Conservation (phyloP, 2,329 filamentous ascomycete species). For the Incumbomyces lentus region DNA sequence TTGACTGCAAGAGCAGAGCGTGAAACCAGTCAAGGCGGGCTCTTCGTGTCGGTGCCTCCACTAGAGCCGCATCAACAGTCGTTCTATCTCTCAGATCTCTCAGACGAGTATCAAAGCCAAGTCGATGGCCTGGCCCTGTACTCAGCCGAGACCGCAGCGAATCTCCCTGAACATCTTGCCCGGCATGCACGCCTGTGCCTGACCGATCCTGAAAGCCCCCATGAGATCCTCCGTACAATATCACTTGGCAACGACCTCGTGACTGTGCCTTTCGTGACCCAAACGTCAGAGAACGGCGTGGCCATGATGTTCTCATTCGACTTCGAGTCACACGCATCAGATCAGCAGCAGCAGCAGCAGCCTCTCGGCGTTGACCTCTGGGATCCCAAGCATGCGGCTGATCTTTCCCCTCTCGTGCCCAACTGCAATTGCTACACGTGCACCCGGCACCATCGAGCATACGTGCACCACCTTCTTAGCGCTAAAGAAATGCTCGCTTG, state of each 20-base stretch:
- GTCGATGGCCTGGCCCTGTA: constrained; percentile 70
- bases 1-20: constrained; percentile 27
- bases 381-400: constrained; percentile 49
- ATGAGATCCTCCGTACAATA: constrained; percentile 66
- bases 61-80: constrained; percentile 65
- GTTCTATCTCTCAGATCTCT: constrained; percentile 66
- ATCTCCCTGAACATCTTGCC: constrained; percentile 52
- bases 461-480: constrained; percentile 72
- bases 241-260: constrained; percentile 70
- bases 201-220: constrained; percentile 58
- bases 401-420: constrained; percentile 50
- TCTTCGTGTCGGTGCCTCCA: constrained; percentile 60
- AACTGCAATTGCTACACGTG: constrained; percentile 76
- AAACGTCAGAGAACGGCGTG: constrained; percentile 71
- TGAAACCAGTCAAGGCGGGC: constrained; percentile 10
- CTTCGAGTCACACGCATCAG: background rate
- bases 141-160: constrained; percentile 57
- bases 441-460: constrained; percentile 72
- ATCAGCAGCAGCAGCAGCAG: constrained; percentile 27
- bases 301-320: constrained; percentile 67
- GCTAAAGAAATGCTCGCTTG: constrained; percentile 97
- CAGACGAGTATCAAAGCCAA: constrained; percentile 48
- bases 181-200: constrained; percentile 65
- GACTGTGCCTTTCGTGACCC: constrained; percentile 63
- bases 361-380: constrained; percentile 69